Percentiles rank a stretch among this genome's conserved stretches.
phyloP scores from a whole-genome alignment of 2,329 filamentous ascomycete genomes.

The Trichophyton schoenleinii region DNA sequence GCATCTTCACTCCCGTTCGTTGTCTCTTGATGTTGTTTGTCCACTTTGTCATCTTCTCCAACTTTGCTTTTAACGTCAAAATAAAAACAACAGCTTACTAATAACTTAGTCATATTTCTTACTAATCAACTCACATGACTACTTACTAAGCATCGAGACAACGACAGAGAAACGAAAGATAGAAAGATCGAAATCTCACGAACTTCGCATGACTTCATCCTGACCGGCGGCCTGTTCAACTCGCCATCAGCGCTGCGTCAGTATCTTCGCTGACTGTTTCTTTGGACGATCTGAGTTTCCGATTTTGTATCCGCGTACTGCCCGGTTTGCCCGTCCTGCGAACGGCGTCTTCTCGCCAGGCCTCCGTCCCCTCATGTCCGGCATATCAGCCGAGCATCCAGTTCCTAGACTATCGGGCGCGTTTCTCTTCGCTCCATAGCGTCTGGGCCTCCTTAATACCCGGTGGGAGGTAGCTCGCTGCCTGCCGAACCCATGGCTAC shows the following conservation, averaged over 20 bases:
- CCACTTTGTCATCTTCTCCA: no score
- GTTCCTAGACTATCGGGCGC: not conserved
- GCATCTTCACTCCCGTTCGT: no score
- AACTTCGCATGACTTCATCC: constrained; percentile 5
- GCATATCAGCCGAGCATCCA: constrained; percentile 3
- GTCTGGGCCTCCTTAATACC: not conserved
- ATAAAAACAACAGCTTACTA: not conserved
- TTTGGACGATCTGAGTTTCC: not conserved
- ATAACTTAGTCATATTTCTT: no score
- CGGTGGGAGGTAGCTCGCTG: not conserved
- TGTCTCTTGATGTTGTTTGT: no score
- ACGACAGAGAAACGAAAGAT: not conserved
- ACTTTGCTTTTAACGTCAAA: not conserved
- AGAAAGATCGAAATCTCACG: not conserved
- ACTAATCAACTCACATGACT: not conserved
- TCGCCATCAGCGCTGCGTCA: not conserved
- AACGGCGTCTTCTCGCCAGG: not conserved
- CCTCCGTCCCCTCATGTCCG: constrained; percentile 12
- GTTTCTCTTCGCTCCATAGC: not conserved
- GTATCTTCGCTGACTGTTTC: not conserved
- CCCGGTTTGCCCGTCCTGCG: not conserved
- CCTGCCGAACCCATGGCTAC: constrained; percentile 27
- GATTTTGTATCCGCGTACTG: not conserved
- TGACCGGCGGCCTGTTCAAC: not conserved
- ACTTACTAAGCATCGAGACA: not conserved